These are phyloP conservation scores for Castanea crenata DNA, from an alignment of 306 rosid species.

Conservation along the genomic window DNA sequence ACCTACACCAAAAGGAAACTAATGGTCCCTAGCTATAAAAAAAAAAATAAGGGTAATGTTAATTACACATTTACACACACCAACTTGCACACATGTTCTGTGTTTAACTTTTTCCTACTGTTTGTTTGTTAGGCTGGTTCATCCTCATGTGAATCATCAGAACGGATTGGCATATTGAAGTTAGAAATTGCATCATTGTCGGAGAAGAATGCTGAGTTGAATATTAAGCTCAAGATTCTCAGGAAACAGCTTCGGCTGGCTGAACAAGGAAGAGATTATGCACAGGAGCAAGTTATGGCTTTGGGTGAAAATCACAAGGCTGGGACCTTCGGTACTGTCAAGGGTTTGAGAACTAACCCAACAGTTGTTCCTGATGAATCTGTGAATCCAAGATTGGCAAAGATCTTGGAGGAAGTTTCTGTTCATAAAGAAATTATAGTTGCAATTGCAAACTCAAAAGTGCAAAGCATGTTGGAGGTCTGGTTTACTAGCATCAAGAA, in stretches of 20 bases:
- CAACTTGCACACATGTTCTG: too few species aligned
- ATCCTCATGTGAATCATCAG: conserved; percentile 55
- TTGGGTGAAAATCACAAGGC: conserved; percentile 74
- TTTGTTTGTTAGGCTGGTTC: conserved; percentile 40
- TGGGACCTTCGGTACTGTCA: conserved; percentile 80
- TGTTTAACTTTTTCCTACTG: not conserved
- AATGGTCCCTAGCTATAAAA: too few species aligned
- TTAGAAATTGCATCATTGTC: conserved; percentile 41
- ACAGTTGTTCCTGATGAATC: conserved; percentile 63
- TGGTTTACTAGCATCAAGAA: conserved; percentile 72
- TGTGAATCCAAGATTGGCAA: conserved; percentile 77
- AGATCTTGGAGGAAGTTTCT: conserved; percentile 64
- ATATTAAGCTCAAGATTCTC: conserved; percentile 48
- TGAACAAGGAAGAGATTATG: conserved; percentile 68
- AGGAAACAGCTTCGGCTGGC: conserved; percentile 55
- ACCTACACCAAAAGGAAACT: too few species aligned
- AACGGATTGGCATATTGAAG: conserved; percentile 43
- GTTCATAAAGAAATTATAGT: conserved; percentile 66
- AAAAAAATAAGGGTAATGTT: too few species aligned
- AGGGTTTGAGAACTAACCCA: conserved; percentile 80
- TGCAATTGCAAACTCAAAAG: conserved; percentile 73
- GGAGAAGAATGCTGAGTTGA: conserved; percentile 52
- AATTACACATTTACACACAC: too few species aligned
- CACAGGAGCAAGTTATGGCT: conserved; percentile 55
- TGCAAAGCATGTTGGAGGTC: conserved; percentile 63